A percentile compares a stretch with the other conserved stretches of the same genome.
These are phyloP conservation scores for Diaporthe citriasiana DNA, from an alignment of 2,329 filamentous ascomycete genomes.

Conservation along the genomic window DNA sequence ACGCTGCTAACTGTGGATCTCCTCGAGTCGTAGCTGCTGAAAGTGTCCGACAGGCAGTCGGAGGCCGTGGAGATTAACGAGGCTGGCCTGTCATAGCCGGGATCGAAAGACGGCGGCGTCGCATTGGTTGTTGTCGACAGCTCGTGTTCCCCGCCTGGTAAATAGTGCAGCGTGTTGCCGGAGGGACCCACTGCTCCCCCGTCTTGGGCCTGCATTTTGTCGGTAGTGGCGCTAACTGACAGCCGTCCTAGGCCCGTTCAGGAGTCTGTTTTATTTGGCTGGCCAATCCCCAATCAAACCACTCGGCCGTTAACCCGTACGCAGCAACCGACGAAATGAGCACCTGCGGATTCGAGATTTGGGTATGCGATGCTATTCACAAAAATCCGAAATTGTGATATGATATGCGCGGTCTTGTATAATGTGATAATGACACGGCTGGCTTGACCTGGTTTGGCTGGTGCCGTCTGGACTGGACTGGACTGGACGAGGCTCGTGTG, in stretches of 20 bases:
- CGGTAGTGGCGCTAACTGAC: constrained; percentile 25
- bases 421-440: not conserved
- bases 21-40: constrained; percentile 48
- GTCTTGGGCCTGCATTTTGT: constrained; percentile 29
- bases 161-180: constrained; percentile 32
- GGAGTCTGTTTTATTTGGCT: constrained; percentile 19
- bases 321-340: constrained; percentile 24
- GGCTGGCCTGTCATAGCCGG: constrained; percentile 22
- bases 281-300: constrained; percentile 25
- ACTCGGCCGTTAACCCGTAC: not conserved
- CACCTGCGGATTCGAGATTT: constrained; percentile 19
- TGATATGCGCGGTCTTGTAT: not conserved
- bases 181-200: constrained; percentile 30
- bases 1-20: constrained; percentile 50
- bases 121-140: constrained; percentile 36
- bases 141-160: constrained; percentile 33
- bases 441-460: not conserved
- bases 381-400: not conserved
- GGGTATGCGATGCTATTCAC: constrained; percentile 19
- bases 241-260: constrained; percentile 26
- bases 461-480: not conserved
- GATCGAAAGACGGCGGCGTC: constrained; percentile 21
- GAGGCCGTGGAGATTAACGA: constrained; percentile 45
- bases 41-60: constrained; percentile 48
- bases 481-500: not conserved